Evolutionary conservation across 805 yeast species (phyloP), one percentile per base, ranked within the genome.

Genomic region (Sugiyamaella boreocaroliniensis): DNA sequence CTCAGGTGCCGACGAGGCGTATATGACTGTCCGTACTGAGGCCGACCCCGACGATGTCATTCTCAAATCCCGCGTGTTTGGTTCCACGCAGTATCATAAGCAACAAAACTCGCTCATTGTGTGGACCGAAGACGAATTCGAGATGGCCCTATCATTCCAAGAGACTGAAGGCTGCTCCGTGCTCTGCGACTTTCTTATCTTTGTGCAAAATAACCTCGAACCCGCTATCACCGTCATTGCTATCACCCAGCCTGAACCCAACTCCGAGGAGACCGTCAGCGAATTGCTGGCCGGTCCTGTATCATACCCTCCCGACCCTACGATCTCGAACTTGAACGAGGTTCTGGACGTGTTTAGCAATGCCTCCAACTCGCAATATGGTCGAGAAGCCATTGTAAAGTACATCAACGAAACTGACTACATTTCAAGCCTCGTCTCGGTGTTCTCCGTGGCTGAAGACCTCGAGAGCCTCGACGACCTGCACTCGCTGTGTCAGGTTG

Each of bases 81-180:
- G 95, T 0, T 69, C 79, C 29, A 83, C 82, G 2, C 95, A 86
- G 60, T 92, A 86, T 65, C 97, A 92, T 65, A 78, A 95, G 63
- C 98, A 93, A 64, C 96, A 89, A 64, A 97, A 89, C 54, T 89
- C 97, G 0, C 72, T 92, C 47, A 88, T 92, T 9, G 96, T 92
- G 18, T 92, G 98, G 98, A 86, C 95, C 9, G 96, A 88, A 63
- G 75, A 77, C 16, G 81, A 84, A 7, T 59, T 59, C 45, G 95
- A 89, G 67, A 80, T 88, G 57, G 98, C 98, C 1, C 73, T 92
- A 20, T 85, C 95, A 45, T 92, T 92, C 67, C 97, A 92, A 67
- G 97, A 89, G 62, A 82, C 87, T 37, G 85, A 84, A 45, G 98
- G 97, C 0, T 92, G 99, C 68, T 79, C 86, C 11, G 79, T 82